Base-by-base conservation (phyloP, 148 eudicot species). In the Persicaria maculosa region DNA sequence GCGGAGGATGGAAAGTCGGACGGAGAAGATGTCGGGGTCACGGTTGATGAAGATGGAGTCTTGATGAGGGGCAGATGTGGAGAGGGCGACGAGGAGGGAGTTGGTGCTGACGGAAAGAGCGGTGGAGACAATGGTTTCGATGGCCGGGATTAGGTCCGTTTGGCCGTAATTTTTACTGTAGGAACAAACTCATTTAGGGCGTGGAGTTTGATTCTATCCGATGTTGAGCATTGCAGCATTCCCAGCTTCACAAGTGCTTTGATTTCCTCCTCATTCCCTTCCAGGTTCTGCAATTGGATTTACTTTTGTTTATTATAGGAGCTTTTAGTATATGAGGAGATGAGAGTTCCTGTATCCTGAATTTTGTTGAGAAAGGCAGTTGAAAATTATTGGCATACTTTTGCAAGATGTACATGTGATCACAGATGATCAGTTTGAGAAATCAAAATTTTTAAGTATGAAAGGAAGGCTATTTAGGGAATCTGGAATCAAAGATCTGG, bases 31-130 rank as follows among this genome's bases (percentile, higher is more conserved):
- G 1, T 88, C 89, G 1, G 96, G 96, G 80, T 88, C 90, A 4
- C 92, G 89, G 89, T 88, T 92, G 7, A 88, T 86, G 85, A 90
- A 90, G 20, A 86, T 69, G 8, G 85, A 79, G 17, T 57, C n/a
- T 17, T 72, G 72, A 6, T 74, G 65, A 36, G 50, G 50, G 72
- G 16, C 47, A 12, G 47, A 1, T 84, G 75, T 75, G 47, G 87
- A 77, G 52, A 85, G 79, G 65, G 81, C 82, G 78, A 81, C 75
- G 52, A 90, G 85, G 62, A 87, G 87, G 22, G 96, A 82, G 67
- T 83, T 85, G 3, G 93, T 74, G 20, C 88, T 88, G 79, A 80
- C 90, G 75, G 87, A 81, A 4, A 45, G 86, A 72, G 87, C 83
- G 1, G 93, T 89, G 43, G 83, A 57, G 6, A 72, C 77, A 69